Conservation (phyloP, 1,284 basidiomycete genomes). For the Marasmius oreades region DNA sequence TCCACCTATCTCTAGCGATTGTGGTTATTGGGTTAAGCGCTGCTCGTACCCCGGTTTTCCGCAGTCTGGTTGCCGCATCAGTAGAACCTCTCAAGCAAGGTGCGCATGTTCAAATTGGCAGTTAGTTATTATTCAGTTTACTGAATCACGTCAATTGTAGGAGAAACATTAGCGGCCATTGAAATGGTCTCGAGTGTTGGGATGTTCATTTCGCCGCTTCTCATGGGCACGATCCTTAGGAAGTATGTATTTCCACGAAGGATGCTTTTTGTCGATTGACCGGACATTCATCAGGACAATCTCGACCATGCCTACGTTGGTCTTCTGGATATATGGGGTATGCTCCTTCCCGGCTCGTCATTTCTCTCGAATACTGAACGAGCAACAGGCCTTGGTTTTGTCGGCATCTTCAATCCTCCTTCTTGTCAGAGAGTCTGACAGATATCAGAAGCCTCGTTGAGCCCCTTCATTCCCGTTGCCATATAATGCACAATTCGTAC, state of each 20-base stretch:
- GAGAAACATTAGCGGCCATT: constrained; percentile 28
- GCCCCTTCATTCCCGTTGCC: too few relatives aligned
- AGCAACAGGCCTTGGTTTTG: not conserved
- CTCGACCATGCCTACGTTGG: constrained; percentile 16
- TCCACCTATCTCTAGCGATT: constrained; percentile 11
- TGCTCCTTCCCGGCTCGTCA: constrained; percentile 1
- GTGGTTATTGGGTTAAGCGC: constrained; percentile 18
- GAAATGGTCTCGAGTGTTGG: constrained; percentile 28
- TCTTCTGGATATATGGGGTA: constrained; percentile 23
- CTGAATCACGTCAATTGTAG: constrained; percentile 17
- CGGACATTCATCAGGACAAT: constrained; percentile 16
- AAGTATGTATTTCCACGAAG: constrained; percentile 13
- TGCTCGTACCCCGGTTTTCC: constrained; percentile 19
- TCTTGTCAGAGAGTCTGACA: constrained; percentile 1
- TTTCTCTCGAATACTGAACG: not conserved
- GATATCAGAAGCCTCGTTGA: not conserved
- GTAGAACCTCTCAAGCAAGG: constrained; percentile 31
- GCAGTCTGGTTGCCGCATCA: constrained; percentile 27
- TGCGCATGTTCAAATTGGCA: constrained; percentile 9
- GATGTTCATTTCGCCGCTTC: constrained; percentile 20
- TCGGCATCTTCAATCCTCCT: not conserved
- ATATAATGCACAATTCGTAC: too few relatives aligned
- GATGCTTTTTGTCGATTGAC: not conserved
- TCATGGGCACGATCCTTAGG: constrained; percentile 21
- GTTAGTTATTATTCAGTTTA: too few relatives aligned